These are phyloP conservation scores for Vigna nakashimae DNA, from an alignment of 306 rosid species.

Conservation along the genomic window DNA sequence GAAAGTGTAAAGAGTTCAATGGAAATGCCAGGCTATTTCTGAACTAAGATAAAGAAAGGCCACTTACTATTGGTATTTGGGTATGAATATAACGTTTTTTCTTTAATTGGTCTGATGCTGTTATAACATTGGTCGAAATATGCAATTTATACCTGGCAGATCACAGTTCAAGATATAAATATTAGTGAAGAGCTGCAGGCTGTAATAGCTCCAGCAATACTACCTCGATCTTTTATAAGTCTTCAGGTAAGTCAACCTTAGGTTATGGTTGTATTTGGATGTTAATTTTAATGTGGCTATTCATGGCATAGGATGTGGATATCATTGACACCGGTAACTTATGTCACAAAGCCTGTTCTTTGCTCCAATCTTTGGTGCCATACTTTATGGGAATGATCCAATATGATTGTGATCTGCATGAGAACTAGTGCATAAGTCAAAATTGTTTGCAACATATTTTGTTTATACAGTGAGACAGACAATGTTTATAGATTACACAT, in stretches of 20 bases:
- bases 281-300: conserved; percentile 8
- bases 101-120: conserved; percentile 14
- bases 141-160: conserved; percentile 62
- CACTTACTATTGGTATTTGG: neutral
- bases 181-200: conserved; percentile 85
- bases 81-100: conserved; percentile 16
- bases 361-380: conserved; percentile 18
- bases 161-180: conserved; percentile 73
- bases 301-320: neutral
- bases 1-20: conserved; percentile 11
- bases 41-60: neutral
- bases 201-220: conserved; percentile 87
- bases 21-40: conserved; percentile 5
- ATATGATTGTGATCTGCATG: neutral
- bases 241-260: conserved; percentile 67
- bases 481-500: neutral
- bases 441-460: neutral
- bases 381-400: conserved; percentile 6
- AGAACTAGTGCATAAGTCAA: conserved; percentile 2
- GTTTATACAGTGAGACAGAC: neutral
- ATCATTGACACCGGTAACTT: conserved; percentile 22
- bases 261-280: conserved; percentile 15
- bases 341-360: neutral
- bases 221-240: conserved; percentile 84
- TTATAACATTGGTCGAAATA: conserved; percentile 42